These are phyloP conservation scores for Scheffersomyces ergatensis DNA, from an alignment of 805 yeast genomes.

Conservation along the genomic window DNA sequence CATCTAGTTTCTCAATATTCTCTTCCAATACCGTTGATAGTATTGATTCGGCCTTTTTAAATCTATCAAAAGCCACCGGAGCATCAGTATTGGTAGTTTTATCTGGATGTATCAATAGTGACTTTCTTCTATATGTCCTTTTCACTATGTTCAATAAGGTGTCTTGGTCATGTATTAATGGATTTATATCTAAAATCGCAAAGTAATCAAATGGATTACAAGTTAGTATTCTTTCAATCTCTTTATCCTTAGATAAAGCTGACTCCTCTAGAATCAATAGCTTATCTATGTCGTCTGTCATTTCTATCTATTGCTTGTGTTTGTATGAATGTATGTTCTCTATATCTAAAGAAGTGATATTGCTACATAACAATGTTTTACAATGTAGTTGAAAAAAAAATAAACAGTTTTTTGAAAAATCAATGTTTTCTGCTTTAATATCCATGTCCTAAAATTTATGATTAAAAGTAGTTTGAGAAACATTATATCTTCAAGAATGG, in stretches of 20 bases:
- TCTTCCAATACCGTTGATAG: slow-evolving; percentile 19
- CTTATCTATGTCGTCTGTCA: slow-evolving; percentile 15
- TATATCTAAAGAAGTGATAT: too few relatives aligned
- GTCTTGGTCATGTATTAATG: slow-evolving; percentile 24
- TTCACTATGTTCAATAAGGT: slow-evolving; percentile 25
- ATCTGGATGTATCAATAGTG: slow-evolving; percentile 70
- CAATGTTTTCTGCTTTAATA: background rate
- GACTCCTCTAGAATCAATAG: slow-evolving; percentile 22
- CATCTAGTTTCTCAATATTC: background rate
- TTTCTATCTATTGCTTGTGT: too few relatives aligned
- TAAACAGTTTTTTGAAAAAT: too few relatives aligned
- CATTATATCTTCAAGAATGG: background rate
- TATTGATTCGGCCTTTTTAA: slow-evolving; percentile 51
- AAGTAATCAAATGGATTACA: slow-evolving; percentile 53
- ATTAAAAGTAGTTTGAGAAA: background rate
- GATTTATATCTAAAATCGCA: slow-evolving; percentile 46
- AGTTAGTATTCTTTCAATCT: slow-evolving; percentile 51
- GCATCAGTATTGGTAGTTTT: slow-evolving; percentile 56
- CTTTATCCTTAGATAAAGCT: slow-evolving; percentile 42
- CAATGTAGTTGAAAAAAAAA: too few relatives aligned
- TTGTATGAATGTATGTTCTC: too few relatives aligned
- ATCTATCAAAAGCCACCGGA: slow-evolving; percentile 58
- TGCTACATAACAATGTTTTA: too few relatives aligned
- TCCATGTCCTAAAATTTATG: background rate
- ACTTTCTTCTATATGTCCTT: slow-evolving; percentile 52